Conservation (phyloP, 192 early-diverging fungal species). For the Coemansia sp. region DNA sequence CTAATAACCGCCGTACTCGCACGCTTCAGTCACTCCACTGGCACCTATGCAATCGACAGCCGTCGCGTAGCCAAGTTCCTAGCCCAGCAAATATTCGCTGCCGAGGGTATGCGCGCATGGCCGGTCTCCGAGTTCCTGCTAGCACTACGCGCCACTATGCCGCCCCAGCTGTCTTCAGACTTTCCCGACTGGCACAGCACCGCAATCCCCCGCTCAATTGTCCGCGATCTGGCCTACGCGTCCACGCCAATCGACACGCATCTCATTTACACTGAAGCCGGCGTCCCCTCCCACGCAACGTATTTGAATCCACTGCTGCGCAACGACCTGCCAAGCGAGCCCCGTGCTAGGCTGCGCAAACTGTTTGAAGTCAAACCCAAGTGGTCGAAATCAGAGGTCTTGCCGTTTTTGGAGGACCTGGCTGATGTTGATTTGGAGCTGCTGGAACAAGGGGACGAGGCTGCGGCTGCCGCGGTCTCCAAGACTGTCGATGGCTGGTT, state of each 20-base stretch:
- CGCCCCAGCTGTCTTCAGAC: conserved; percentile 34
- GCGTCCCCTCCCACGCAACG: conserved; percentile 17
- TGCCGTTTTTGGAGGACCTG: conserved; percentile 52
- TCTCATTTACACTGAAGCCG: conserved; percentile 18
- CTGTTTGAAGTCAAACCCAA: conserved; percentile 42
- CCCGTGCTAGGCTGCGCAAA: conserved; percentile 24
- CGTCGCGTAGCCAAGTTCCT: conserved; percentile 33
- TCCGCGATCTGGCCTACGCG: conserved; percentile 48
- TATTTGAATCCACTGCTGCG: conserved; percentile 32
- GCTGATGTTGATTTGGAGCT: conserved; percentile 33
- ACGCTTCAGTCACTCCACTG: conserved; percentile 13
- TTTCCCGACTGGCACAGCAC: conserved; percentile 27
- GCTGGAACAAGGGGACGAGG: conserved; percentile 19
- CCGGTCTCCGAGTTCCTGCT: conserved; percentile 36
- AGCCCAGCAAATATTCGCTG: conserved; percentile 47
- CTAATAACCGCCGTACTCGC: conserved; percentile 38
- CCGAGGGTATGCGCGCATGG: conserved; percentile 38
- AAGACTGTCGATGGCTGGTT: conserved; percentile 48
- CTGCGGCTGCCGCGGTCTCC: conserved; percentile 5
- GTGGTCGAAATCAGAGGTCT: conserved; percentile 38
- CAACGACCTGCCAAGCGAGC: conserved; percentile 31
- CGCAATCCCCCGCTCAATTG: conserved; percentile 32
- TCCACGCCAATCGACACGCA: conserved; percentile 26
- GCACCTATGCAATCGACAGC: conserved; percentile 29
- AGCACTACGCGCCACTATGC: conserved; percentile 42